Percentiles rank a stretch among this genome's conserved stretches.
phyloP scores from a whole-genome alignment of 2,329 filamentous ascomycete species.

The Waltergamsia citrina region DNA sequence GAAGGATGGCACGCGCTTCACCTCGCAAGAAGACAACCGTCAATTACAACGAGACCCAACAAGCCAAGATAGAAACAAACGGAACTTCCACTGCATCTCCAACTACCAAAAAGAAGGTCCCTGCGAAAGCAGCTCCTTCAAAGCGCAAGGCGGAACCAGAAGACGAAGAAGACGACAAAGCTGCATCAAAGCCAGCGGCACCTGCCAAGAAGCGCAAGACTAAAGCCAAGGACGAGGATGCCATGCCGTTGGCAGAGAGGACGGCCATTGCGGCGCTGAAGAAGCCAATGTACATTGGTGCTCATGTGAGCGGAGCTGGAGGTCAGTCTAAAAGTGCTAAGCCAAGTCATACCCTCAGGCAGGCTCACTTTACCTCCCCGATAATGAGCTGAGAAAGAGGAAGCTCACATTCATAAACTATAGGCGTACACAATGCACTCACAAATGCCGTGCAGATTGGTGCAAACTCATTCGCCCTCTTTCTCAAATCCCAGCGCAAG shows the following conservation, averaged over 20 bases:
- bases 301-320: constrained; percentile 84
- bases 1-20: constrained; percentile 27
- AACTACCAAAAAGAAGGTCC: too few relatives aligned
- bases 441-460: constrained; percentile 71
- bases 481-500: constrained; percentile 93
- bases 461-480: constrained; percentile 87
- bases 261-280: constrained; percentile 56
- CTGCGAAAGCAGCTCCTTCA: constrained; percentile 2
- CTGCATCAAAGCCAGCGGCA: constrained; percentile 7
- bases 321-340: too few relatives aligned
- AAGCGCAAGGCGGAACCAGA: constrained; percentile 1
- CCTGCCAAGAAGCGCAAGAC: constrained; percentile 33
- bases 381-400: background rate
- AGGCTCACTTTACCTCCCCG: too few relatives aligned
- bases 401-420: background rate
- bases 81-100: background rate
- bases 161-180: background rate
- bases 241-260: constrained; percentile 57
- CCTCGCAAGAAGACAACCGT: constrained; percentile 19
- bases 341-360: too few relatives aligned
- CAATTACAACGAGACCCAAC: constrained; percentile 17
- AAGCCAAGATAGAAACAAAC: constrained; percentile 7
- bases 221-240: constrained; percentile 27
- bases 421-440: constrained; percentile 83
- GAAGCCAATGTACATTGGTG: constrained; percentile 72